Base-by-base conservation (phyloP, 345 rosid species). In the Pseudoturritis turrita region DNA sequence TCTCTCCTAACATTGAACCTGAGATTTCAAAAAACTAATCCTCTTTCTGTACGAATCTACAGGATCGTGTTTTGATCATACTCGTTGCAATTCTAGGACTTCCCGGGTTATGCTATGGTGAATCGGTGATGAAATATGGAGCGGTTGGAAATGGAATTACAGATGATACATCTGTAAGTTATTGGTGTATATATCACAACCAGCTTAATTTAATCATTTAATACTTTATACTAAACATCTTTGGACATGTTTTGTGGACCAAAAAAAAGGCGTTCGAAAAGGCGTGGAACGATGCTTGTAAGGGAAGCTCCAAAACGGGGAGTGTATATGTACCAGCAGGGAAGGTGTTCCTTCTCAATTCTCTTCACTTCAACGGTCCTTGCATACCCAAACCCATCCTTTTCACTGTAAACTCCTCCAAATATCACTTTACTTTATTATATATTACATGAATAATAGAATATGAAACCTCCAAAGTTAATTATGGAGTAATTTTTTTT, bases 341-440 rank as follows among this genome's bases (percentile, higher is more conserved):
- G 21, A 44, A 56, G 19, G 67, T 58, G 9, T 83, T 81, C 60
- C 35, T 79, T 7, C 33, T 83, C 49, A 63, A 55, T 19, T 81
- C 83, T 13, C 59, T 81, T 5, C 62, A 25, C 12, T 83, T 81
- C 47, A 28, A 14, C 4, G 87, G 87, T 50, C 87, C 84, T 21
- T 81, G 87, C 78, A 59, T 53, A 35, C 56, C 69, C 18, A 55
- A 55, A 65, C 49, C 59, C 22, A 33, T 74, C 7, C 6, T 57
- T 47, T 65, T 74, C 67, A 26, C 45, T 28, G 78, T 74, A 57
- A 65, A 37, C 18, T 12, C 23, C 10, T 28, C 43, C 39, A 9
- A 33, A 33, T 33, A 28, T 2, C 51, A 53, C 8, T 67, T 54
- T 28, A 22, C 33, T 23, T 18, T 3, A 5, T 53, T 28, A 2